Base-by-base conservation (phyloP, 257 asterid genomes). In the Nicotiana noctiflora region DNA sequence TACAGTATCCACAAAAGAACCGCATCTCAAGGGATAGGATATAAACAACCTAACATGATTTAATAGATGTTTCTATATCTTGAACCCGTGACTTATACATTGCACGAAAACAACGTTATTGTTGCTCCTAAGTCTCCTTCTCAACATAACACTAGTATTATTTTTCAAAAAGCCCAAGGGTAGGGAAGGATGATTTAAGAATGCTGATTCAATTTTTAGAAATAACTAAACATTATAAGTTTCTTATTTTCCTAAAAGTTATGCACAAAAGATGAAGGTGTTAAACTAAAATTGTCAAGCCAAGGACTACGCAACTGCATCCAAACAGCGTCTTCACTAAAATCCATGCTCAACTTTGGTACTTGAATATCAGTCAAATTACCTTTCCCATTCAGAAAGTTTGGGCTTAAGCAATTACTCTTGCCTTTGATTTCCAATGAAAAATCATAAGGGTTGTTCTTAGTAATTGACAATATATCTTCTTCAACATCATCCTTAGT, bases 261-360 rank as follows among this genome's bases (percentile, higher is more conserved):
- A 44, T 11, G 34, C 59, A 70, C 77, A 46, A 46, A 70, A 0
- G 77, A 21, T 3, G 77, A 70, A 70, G 77, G 77, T 70, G 77
- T 70, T n/a, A 13, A 21, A 8, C 18, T 44, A 10, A 70, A 70
- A 70, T 70, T 70, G 15, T 74, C 79, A 7, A 88, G 90, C 93
- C 97, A 92, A 23, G 97, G 93, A 84, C 97, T 92, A 4, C 85
- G 82, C 44, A 92, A 67, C 12, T 86, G 92, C 34, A 87, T 78
- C 95, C 95, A 92, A 27, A 90, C 80, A 10, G 97, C 86, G 37
- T 89, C 97, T 62, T 90, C 93, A 0, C 81, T 86, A 91, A 92
- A 90, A n/a, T 90, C 93, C 86, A 82, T 78, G 82, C 56, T 79
- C 61, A 82, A 40, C 76, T 81, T 89, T 8, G 94, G 90, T 76